Evolutionary conservation across 441 rosid species (phyloP).

Genomic region (Adansonia grandidieri): DNA sequence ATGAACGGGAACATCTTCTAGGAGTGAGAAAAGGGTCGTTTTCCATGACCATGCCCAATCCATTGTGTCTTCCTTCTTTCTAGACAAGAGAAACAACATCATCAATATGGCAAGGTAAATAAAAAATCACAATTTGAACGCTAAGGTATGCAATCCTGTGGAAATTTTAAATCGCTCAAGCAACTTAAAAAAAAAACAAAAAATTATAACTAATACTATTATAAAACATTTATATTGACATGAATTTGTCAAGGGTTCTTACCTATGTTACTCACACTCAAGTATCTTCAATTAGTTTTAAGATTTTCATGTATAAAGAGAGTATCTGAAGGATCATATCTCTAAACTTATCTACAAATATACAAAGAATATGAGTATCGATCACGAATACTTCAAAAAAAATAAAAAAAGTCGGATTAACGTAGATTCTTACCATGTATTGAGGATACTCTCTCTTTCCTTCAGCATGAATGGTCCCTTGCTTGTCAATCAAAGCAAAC

Average conservation of each 20-base stretch:
- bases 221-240: neutral
- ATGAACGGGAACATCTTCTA: conserved; percentile 67
- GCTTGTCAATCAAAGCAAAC: conserved; percentile 70
- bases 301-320: too few relatives aligned
- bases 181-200: neutral
- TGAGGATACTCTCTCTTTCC: conserved; percentile 75
- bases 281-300: too few relatives aligned
- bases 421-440: conserved; percentile 42
- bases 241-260: neutral
- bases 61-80: conserved; percentile 70
- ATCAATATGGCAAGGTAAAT: conserved; percentile 29
- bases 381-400: too few relatives aligned
- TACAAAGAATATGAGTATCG: too few relatives aligned
- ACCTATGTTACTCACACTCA: conserved; percentile 34
- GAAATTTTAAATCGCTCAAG: neutral
- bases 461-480: conserved; percentile 58
- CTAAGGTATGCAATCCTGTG: neutral
- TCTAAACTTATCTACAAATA: too few relatives aligned
- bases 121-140: neutral
- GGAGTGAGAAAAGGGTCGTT: conserved; percentile 63
- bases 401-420: too few relatives aligned
- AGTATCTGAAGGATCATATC: too few relatives aligned
- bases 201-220: neutral
- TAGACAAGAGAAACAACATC: conserved; percentile 58
- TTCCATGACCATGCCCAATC: conserved; percentile 84